These are phyloP conservation scores for Trypanosoma avium DNA, from an alignment of 208 protist genomes.

Conservation along the genomic window DNA sequence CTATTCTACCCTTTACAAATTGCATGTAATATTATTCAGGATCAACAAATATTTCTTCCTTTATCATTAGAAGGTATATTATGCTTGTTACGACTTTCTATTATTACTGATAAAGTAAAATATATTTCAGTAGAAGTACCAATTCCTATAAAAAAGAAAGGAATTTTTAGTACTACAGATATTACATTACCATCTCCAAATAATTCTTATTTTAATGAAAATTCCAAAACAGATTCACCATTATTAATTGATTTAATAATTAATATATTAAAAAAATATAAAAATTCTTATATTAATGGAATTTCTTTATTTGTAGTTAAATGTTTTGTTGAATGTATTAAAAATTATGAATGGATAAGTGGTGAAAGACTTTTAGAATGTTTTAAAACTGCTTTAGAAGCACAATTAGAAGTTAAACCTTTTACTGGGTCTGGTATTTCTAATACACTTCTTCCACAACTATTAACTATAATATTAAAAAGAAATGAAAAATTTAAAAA, in stretches of 20 bases:
- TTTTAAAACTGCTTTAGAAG: conserved; percentile 20
- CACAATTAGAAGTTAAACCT: conserved; percentile 7
- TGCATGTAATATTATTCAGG: conserved; percentile 5
- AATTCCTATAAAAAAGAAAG: conserved; percentile 4
- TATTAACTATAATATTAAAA: background rate
- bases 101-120: background rate
- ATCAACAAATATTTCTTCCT: conserved; percentile 12
- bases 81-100: background rate
- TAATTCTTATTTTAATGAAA: background rate
- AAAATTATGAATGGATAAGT: conserved; percentile 2
- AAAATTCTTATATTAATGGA: background rate
- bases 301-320: conserved; percentile 6
- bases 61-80: conserved; percentile 12
- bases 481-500: background rate
- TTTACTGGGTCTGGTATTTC: background rate
- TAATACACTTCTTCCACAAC: background rate
- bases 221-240: background rate
- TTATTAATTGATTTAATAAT: conserved; percentile 13
- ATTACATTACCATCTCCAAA: conserved; percentile 1
- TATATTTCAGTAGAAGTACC: conserved; percentile 8
- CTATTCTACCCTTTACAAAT: conserved; percentile 19
- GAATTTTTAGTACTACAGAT: conserved; percentile 21
- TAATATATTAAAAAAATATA: background rate
- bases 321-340: conserved; percentile 6
- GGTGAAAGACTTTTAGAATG: background rate